Evolutionary conservation across 805 yeast species (phyloP), one percentile per base, ranked within the genome.

Genomic region (Ogataea philodendri): DNA sequence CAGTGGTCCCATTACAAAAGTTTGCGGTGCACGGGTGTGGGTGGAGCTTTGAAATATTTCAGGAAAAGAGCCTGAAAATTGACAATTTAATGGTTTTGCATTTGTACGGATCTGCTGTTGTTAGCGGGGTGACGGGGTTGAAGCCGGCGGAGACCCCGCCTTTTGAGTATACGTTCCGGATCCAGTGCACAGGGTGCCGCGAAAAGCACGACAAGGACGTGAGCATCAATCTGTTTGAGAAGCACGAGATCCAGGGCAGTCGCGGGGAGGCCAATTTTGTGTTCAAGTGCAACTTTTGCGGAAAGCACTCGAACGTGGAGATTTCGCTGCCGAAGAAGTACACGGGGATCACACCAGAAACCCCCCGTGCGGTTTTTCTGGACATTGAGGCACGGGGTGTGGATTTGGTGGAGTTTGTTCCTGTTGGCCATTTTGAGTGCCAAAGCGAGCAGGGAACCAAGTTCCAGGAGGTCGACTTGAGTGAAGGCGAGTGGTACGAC

Each of bases 401-500:
- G 26, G 94, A 85, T 33, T 64, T 88, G 20, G 64, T 67, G 7
- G 76, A 76, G 37, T 88, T 87, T 46, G 58, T 76, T 11, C 84
- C 95, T 2, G 72, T 50, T 22, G 93, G 90, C 0, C 59, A 39
- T 5, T 83, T 83, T 55, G 49, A 55, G 19, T 78, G 83, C 37
- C 62, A 54, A 25, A 84, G 84, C 9, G 67, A 62, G 5, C 22
- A 34, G 1, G 59, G 63, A 9, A 67, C 82, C 7, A 59, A 55
- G 35, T 85, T 84, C 52, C 53, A 54, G 5, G 85, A 83, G 18
- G 72, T 87, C 16, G 93, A 83, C 37, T 64, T 88, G 18, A 73
- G 69, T 22, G 96, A 85, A 16, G 78, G 76, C 35, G 97, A 93
- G 55, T 89, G 96, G 89, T 93, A 81, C 55, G 98, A 93, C 52